Evolutionary conservation across 257 asterid species (phyloP).

Genomic region (Jaltomata sinuosa): DNA sequence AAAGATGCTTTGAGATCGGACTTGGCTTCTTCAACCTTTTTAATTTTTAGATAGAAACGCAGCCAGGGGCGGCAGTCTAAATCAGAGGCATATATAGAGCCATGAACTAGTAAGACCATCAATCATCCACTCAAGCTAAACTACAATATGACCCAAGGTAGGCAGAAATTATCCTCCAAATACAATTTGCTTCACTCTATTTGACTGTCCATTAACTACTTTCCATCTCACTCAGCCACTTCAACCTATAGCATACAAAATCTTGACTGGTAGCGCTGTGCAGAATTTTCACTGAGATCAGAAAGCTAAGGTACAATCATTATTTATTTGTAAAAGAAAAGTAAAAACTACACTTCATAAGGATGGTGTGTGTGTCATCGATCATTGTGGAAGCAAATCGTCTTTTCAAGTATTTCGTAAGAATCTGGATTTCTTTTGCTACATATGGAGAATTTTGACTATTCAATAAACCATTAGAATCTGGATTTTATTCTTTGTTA

Average conservation of each 20-base stretch:
- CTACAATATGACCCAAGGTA: not conserved
- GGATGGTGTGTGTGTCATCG: not conserved
- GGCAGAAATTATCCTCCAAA: not conserved
- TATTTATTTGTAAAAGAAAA: not conserved
- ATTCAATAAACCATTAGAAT: not conserved
- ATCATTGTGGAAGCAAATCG: not conserved
- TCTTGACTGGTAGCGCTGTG: not conserved
- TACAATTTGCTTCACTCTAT: not conserved
- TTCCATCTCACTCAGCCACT: not conserved
- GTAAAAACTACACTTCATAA: not conserved
- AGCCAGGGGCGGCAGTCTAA: not conserved
- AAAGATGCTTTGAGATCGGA: not conserved
- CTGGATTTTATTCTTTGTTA: not conserved
- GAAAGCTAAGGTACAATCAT: not conserved
- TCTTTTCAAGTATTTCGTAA: not conserved
- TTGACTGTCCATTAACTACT: not conserved
- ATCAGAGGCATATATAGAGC: not conserved
- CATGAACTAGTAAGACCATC: not conserved
- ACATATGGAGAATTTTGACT: not conserved
- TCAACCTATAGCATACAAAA: not conserved
- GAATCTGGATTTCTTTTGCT: not conserved
- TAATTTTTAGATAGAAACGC: not conserved
- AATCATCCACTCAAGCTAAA: not conserved
- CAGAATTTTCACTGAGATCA: not conserved
- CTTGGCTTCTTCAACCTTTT: not conserved